Percentiles rank a stretch among this genome's conserved stretches.
Evolutionary conservation across 108 stramenopile genomes (phyloP).

Genomic region (Schizochytrium sp.): DNA sequence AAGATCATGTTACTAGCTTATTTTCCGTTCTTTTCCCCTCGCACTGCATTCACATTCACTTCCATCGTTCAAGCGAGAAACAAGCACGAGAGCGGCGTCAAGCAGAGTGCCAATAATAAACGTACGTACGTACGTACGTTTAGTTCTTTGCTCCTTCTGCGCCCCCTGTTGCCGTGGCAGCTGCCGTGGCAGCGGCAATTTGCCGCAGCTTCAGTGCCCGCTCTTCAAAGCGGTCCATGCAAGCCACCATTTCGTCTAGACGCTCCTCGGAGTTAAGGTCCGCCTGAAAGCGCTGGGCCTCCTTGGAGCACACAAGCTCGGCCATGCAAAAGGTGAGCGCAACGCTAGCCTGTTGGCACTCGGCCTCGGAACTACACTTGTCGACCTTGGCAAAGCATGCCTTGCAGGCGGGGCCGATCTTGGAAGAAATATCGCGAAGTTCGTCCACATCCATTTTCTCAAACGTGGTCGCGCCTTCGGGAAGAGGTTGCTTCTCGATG

Average conservation of each 20-base stretch:
- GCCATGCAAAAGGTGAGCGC: slow-evolving; percentile 77
- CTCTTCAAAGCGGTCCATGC: background rate
- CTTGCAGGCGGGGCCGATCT: slow-evolving; percentile 54
- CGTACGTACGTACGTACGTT: too few species aligned
- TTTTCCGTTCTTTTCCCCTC: too few species aligned
- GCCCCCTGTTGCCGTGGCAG: background rate
- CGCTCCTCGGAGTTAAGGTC: background rate
- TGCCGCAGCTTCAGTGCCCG: background rate
- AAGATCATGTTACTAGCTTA: too few species aligned
- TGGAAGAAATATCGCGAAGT: background rate
- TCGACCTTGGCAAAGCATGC: slow-evolving; percentile 45
- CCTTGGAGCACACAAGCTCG: slow-evolving; percentile 58
- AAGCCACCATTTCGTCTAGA: background rate
- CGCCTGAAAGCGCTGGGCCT: background rate
- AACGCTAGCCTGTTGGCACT: slow-evolving; percentile 62
- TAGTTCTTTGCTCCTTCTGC: too few species aligned
- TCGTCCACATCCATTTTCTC: slow-evolving; percentile 19
- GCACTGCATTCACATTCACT: too few species aligned
- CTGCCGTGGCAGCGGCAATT: background rate
- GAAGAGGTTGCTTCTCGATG: background rate
- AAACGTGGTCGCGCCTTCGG: slow-evolving; percentile 44
- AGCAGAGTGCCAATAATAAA: too few species aligned
- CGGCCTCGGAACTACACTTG: slow-evolving; percentile 55
- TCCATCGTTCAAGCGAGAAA: too few species aligned
- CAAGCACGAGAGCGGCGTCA: too few species aligned